Base-by-base conservation (phyloP, 108 stramenopile species). In the Conticribra weissflogii region DNA sequence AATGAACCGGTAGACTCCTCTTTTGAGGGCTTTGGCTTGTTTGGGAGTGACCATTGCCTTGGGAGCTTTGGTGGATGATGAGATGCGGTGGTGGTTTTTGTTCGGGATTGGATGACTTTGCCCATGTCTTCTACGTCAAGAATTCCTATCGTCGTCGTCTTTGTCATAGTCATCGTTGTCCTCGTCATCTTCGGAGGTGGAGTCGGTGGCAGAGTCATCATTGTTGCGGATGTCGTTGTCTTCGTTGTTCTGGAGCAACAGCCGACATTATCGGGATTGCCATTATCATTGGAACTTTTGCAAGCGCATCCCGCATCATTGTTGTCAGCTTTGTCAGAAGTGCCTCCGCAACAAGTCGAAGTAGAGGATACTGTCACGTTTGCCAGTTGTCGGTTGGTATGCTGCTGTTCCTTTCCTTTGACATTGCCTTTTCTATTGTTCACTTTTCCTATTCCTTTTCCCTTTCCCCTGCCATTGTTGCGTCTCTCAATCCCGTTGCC, bases 1-100 rank as follows among this genome's bases (percentile, higher is more conserved):
- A 72, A 98, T 97, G 45, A 98, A 59, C 58, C 91, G 92, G 80
- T 98, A 98, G 33, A 96, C 98, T 67, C 97, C 98, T 77, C 97
- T 98, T 61, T 94, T 96, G 3, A 97, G 69, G 9, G 96, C 87
- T 49, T 73, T 78, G 9, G 92, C 92, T 72, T 98, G 98, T 31
- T 87, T 80, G n/a, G 86, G 79, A 9, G 97, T 98, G 18, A 97
- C 96, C 97, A 98, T 98, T 60, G 96, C 95, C 46, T 72, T 75
- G 0, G 83, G 88, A 45, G 81, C 81, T 15, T 54, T 29, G n/a
- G n/a, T n/a, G n/a, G n/a, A n/a, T n/a, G n/a, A n/a, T n/a, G n/a
- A n/a, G n/a, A n/a, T n/a, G n/a, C n/a, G n/a, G n/a, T n/a, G n/a
- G n/a, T n/a, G n/a, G n/a, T n/a, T n/a, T n/a, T n/a, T n/a, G 23